Evolutionary conservation across 2,329 filamentous ascomycete genomes (phyloP).

Genomic region (Daldinia sp.): DNA sequence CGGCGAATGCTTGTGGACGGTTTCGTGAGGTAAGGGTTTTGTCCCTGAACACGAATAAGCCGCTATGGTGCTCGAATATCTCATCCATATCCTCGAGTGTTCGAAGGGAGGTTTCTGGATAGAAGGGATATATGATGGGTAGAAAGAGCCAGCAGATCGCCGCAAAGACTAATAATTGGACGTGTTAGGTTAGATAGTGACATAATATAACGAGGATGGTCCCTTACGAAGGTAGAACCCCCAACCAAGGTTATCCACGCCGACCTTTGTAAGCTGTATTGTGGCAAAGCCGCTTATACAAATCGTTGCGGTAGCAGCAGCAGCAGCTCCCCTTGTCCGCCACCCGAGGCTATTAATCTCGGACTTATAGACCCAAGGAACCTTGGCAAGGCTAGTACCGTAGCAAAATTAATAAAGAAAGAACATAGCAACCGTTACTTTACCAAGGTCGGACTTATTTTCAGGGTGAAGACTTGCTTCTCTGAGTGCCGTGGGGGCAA

Average conservation of each 20-base stretch:
- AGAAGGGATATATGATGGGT: slow-evolving; percentile 57
- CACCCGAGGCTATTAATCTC: slow-evolving; percentile 50
- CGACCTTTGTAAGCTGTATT: slow-evolving; percentile 47
- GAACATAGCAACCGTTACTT: slow-evolving; percentile 42
- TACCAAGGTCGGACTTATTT: slow-evolving; percentile 19
- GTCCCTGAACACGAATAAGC: slow-evolving; percentile 47
- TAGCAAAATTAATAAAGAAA: slow-evolving; percentile 46
- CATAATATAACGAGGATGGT: slow-evolving; percentile 45
- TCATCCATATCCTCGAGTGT: slow-evolving; percentile 60
- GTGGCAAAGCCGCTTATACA: slow-evolving; percentile 49
- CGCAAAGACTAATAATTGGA: slow-evolving; percentile 56
- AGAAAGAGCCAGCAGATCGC: slow-evolving; percentile 50
- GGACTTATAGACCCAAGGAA: slow-evolving; percentile 39
- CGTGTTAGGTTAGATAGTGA: background rate
- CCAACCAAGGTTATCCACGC: slow-evolving; percentile 55
- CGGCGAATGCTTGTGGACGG: slow-evolving; percentile 48
- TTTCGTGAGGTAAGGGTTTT: slow-evolving; percentile 48
- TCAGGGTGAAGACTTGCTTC: slow-evolving; percentile 27
- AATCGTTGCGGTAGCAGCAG: slow-evolving; percentile 47
- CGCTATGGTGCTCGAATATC: slow-evolving; percentile 48
- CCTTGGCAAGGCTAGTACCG: slow-evolving; percentile 39
- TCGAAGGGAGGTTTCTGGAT: slow-evolving; percentile 57
- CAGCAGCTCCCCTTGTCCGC: slow-evolving; percentile 46
- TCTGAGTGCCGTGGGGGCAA: slow-evolving; percentile 30
- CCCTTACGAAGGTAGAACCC: slow-evolving; percentile 52